phyloP scores from a whole-genome alignment of 108 stramenopile species.

The Cyclotella sp. region DNA sequence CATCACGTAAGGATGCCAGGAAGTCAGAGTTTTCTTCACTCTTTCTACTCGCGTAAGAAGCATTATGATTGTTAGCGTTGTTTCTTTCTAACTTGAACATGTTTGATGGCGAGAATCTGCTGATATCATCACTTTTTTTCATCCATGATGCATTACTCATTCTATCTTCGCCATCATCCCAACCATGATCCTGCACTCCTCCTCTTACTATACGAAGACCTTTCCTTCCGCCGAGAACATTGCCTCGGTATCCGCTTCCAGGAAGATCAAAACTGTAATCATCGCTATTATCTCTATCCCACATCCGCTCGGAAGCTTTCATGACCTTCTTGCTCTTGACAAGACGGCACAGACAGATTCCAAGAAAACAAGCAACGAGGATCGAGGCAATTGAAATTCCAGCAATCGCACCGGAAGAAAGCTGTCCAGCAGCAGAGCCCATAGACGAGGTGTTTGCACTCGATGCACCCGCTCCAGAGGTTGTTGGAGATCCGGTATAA shows the following conservation, averaged over 20 bases:
- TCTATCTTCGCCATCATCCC: slow-evolving; percentile 40
- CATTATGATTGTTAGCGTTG: not conserved
- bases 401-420: slow-evolving; percentile 24
- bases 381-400: slow-evolving; percentile 32
- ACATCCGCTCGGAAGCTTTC: slow-evolving; percentile 22
- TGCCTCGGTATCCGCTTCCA: not conserved
- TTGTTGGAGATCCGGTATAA: not conserved
- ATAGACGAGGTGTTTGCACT: not conserved
- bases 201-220: slow-evolving; percentile 27
- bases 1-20: slow-evolving; percentile 35
- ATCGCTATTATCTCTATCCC: slow-evolving; percentile 33
- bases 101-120: not conserved
- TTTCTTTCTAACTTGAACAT: not conserved
- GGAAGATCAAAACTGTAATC: slow-evolving; percentile 29
- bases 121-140: not conserved
- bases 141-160: slow-evolving; percentile 43
- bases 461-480: not conserved
- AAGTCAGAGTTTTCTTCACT: slow-evolving; percentile 30
- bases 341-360: slow-evolving; percentile 6
- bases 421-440: not conserved
- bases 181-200: slow-evolving; percentile 21
- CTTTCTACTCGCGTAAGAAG: slow-evolving; percentile 20
- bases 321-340: not conserved
- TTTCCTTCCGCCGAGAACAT: not conserved
- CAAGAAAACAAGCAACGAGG: not conserved